phyloP scores from a whole-genome alignment of 257 asterid genomes.

The Solanum gandarillasii region DNA sequence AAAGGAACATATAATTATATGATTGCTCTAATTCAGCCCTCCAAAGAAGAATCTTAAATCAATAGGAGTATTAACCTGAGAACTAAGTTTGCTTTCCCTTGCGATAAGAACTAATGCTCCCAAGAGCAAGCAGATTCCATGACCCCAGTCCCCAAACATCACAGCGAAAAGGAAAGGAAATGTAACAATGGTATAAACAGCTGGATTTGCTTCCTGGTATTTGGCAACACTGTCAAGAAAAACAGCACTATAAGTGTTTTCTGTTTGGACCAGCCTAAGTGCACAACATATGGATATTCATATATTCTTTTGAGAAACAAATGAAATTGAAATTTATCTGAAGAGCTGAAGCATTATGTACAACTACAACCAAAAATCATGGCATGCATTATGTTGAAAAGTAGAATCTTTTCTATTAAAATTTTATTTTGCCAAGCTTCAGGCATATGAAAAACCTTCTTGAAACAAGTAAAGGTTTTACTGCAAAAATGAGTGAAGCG shows the following conservation, averaged over 20 bases:
- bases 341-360: neutral
- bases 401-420: neutral
- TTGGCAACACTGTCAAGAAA: constrained; percentile 9
- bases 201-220: constrained; percentile 13
- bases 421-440: neutral
- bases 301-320: neutral
- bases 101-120: constrained; percentile 7
- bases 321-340: neutral
- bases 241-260: neutral
- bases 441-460: neutral
- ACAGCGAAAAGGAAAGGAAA: constrained; percentile 15
- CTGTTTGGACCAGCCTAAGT: neutral
- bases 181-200: constrained; percentile 10
- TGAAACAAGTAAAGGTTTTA: neutral
- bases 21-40: neutral
- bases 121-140: constrained; percentile 11
- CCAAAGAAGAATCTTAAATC: neutral
- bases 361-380: neutral
- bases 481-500: neutral
- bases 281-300: neutral
- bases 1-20: neutral
- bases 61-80: constrained; percentile 52
- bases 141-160: constrained; percentile 20
- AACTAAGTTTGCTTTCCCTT: constrained; percentile 25
- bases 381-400: neutral